Evolutionary conservation across 306 rosid genomes (phyloP), one percentile per base, ranked within the genome.

Genomic region (Cyclanthera cordifolia): DNA sequence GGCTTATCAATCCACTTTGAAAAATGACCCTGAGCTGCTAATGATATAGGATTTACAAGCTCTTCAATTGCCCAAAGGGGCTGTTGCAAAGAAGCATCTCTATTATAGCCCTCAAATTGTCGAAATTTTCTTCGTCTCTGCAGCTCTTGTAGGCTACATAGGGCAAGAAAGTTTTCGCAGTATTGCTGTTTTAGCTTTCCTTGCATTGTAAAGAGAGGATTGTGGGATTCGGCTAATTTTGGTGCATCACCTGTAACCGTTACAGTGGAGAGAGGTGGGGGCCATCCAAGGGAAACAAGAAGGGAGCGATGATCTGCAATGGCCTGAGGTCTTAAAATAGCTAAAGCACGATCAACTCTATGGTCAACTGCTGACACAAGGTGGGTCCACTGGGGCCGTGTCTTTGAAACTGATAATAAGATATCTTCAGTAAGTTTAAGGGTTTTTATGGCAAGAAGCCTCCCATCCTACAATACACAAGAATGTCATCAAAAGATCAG

Each of bases 11-110:
- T 73, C 98, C 98, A 93, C 78, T 87, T 86, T 25, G 87, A 83
- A 83, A 93, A 89, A 89, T 93, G 95, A 43, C 73, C 82, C 74
- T 93, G 95, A 78, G 90, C 79, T 75, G 86, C 91, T 82, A 93
- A 63, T 37, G 88, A 80, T 60, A 93, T 74, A 24, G 96, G 96
- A 86, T 83, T 93, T 66, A 87, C 98, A 75, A 89, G 94, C 86
- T 89, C 98, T 85, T 89, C 98, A 78, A 93, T 84, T 56, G 85
- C 96, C 98, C 98, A 93, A 54, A 93, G 96, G 34, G 98, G 94
- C 69, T 89, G 98, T 52, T 74, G 82, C 53, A 83, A 69, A 77
- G 91, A 82, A 43, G 81, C 76, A 74, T 87, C 81, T 72, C 73
- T 57, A 72, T 73, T 79, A 72, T 74, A 84, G 27, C 95, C 91